Evolutionary conservation across 345 rosid genomes (phyloP).

Genomic region (Arabis hirsuta): DNA sequence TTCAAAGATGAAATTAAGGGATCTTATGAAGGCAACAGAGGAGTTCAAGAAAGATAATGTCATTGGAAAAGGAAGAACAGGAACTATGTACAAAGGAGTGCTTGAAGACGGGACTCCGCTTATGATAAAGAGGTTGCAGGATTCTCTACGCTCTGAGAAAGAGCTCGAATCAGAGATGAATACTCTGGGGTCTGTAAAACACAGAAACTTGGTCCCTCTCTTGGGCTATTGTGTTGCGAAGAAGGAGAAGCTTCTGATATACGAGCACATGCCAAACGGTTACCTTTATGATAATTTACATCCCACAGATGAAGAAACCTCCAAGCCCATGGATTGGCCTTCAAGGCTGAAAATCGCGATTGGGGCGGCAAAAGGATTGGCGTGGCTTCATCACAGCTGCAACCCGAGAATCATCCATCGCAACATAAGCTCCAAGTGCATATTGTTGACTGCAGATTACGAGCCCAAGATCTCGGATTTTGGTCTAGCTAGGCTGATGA

Average conservation of each 20-base stretch:
- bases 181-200: conserved; percentile 81
- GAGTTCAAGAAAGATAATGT: conserved; percentile 76
- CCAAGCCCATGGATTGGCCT: conserved; percentile 79
- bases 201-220: conserved; percentile 85
- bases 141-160: conserved; percentile 84
- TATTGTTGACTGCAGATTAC: conserved; percentile 71
- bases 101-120: conserved; percentile 74
- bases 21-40: conserved; percentile 90
- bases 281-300: conserved; percentile 66
- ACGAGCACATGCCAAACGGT: conserved; percentile 77
- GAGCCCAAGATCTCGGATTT: conserved; percentile 96
- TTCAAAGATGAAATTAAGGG: conserved; percentile 75
- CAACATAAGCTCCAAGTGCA: conserved; percentile 92
- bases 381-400: conserved; percentile 97
- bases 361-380: conserved; percentile 83
- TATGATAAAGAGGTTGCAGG: conserved; percentile 91
- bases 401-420: conserved; percentile 95
- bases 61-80: conserved; percentile 86
- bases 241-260: conserved; percentile 80
- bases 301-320: conserved; percentile 48
- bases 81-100: conserved; percentile 79
- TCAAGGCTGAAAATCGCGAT: conserved; percentile 82
- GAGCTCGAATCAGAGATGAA: conserved; percentile 82
- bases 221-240: conserved; percentile 76
- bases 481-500: conserved; percentile 96